Conservation (phyloP, 805 yeast species). For the Teunomyces cretensis region DNA sequence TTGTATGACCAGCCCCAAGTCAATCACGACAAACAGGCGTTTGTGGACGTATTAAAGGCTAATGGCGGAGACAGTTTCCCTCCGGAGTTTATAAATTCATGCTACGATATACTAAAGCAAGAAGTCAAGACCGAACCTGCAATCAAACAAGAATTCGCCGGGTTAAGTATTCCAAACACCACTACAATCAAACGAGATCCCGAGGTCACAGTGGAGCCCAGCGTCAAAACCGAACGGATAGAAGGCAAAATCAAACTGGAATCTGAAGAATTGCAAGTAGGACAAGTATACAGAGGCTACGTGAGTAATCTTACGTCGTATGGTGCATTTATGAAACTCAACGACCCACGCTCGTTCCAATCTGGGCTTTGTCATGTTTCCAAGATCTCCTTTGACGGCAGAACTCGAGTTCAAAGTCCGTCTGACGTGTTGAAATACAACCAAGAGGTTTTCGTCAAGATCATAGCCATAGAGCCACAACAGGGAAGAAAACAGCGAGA, state of each 20-base stretch:
- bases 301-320: conserved; percentile 61
- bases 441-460: conserved; percentile 66
- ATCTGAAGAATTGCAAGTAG: conserved; percentile 29
- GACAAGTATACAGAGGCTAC: conserved; percentile 57
- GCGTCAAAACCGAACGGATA: conserved; percentile 7
- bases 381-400: conserved; percentile 49
- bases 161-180: conserved; percentile 17
- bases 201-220: conserved; percentile 8
- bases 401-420: conserved; percentile 54
- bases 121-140: background rate
- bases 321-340: conserved; percentile 75
- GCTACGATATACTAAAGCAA: conserved; percentile 14
- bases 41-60: conserved; percentile 19
- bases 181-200: background rate
- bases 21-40: conserved; percentile 5
- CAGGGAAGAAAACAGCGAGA: conserved; percentile 18
- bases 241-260: conserved; percentile 5
- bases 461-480: conserved; percentile 30
- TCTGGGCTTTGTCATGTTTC: conserved; percentile 79
- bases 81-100: conserved; percentile 23
- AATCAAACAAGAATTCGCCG: conserved; percentile 5
- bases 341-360: conserved; percentile 28
- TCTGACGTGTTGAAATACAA: conserved; percentile 53
- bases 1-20: conserved; percentile 19
- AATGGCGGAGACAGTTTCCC: conserved; percentile 46